Evolutionary conservation across 2,329 filamentous ascomycete species (phyloP).

Genomic region (Cercospora citrullina): DNA sequence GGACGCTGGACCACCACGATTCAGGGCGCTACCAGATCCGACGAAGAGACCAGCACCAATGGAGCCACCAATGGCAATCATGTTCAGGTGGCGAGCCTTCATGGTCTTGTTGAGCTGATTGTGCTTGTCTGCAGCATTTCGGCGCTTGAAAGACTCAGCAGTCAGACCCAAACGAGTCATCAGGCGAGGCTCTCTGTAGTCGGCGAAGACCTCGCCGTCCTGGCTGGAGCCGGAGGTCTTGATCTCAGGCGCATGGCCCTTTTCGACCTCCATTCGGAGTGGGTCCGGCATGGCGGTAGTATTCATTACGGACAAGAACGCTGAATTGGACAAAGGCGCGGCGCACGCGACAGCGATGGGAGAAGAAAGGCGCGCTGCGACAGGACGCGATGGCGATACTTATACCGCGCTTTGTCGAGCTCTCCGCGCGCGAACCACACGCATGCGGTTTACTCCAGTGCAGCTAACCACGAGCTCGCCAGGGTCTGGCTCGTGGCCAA

Average conservation of each 20-base stretch:
- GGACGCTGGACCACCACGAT: slow-evolving; percentile 52
- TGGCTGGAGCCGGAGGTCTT: slow-evolving; percentile 21
- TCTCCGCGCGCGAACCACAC: slow-evolving; percentile 11
- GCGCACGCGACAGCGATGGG: slow-evolving; percentile 7
- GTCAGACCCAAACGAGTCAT: slow-evolving; percentile 38
- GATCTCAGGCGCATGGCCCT: slow-evolving; percentile 19
- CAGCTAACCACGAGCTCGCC: slow-evolving; percentile 12
- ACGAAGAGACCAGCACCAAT: slow-evolving; percentile 59
- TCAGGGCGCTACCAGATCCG: slow-evolving; percentile 51
- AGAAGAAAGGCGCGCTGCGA: background rate
- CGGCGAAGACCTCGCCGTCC: slow-evolving; percentile 22
- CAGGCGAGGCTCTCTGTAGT: slow-evolving; percentile 22
- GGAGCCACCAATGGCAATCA: slow-evolving; percentile 40
- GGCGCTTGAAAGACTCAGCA: slow-evolving; percentile 34
- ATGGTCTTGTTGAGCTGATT: slow-evolving; percentile 38
- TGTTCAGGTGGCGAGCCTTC: slow-evolving; percentile 37
- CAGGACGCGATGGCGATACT: slow-evolving; percentile 2
- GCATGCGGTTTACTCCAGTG: slow-evolving; percentile 13
- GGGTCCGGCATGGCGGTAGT: slow-evolving; percentile 16
- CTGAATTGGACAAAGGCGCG: slow-evolving; percentile 1
- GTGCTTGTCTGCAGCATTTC: slow-evolving; percentile 36
- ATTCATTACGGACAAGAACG: slow-evolving; percentile 9
- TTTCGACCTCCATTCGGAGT: slow-evolving; percentile 21
- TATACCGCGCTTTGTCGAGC: slow-evolving; percentile 15
- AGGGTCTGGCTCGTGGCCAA: slow-evolving; percentile 13